Evolutionary conservation across 2,329 filamentous ascomycete genomes (phyloP).

Genomic region (Cordyceps pruinosa): DNA sequence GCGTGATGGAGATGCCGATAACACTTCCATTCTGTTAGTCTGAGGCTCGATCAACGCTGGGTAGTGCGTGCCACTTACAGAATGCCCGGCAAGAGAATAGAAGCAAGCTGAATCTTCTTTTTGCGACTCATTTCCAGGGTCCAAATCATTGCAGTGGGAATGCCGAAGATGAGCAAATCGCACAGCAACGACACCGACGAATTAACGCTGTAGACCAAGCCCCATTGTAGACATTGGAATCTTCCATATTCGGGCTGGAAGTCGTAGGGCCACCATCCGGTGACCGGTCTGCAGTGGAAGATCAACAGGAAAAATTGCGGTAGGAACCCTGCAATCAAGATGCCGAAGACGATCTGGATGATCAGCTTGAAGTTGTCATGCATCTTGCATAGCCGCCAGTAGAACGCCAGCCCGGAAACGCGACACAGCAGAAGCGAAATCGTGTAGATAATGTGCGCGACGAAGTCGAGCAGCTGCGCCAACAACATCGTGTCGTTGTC

Average conservation of each 20-base stretch:
- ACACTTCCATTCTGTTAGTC: slow-evolving; percentile 29
- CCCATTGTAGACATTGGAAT: slow-evolving; percentile 43
- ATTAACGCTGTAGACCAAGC: slow-evolving; percentile 44
- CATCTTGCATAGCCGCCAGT: slow-evolving; percentile 37
- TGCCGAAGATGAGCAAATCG: slow-evolving; percentile 43
- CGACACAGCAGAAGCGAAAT: slow-evolving; percentile 42
- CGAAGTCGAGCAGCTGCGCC: slow-evolving; percentile 42
- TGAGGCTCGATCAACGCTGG: too few relatives aligned
- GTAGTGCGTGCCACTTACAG: slow-evolving; percentile 28
- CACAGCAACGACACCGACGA: slow-evolving; percentile 42
- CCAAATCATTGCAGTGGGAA: slow-evolving; percentile 41
- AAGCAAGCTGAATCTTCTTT: slow-evolving; percentile 39
- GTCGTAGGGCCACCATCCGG: slow-evolving; percentile 43
- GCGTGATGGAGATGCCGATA: slow-evolving; percentile 40
- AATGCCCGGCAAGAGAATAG: slow-evolving; percentile 43
- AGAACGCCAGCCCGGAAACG: slow-evolving; percentile 45
- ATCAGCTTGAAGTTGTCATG: slow-evolving; percentile 28
- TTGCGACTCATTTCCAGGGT: slow-evolving; percentile 36
- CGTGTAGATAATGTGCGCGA: slow-evolving; percentile 45
- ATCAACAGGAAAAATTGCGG: slow-evolving; percentile 43
- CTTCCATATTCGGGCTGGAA: slow-evolving; percentile 34
- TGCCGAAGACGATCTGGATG: slow-evolving; percentile 29
- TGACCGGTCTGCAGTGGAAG: slow-evolving; percentile 45
- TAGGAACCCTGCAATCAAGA: slow-evolving; percentile 36
- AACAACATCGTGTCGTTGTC: slow-evolving; percentile 31